Percentiles rank a stretch among this genome's conserved stretches.
Evolutionary conservation across 768 basidiomycete genomes (phyloP).

Genomic region (Lepiota venenata): DNA sequence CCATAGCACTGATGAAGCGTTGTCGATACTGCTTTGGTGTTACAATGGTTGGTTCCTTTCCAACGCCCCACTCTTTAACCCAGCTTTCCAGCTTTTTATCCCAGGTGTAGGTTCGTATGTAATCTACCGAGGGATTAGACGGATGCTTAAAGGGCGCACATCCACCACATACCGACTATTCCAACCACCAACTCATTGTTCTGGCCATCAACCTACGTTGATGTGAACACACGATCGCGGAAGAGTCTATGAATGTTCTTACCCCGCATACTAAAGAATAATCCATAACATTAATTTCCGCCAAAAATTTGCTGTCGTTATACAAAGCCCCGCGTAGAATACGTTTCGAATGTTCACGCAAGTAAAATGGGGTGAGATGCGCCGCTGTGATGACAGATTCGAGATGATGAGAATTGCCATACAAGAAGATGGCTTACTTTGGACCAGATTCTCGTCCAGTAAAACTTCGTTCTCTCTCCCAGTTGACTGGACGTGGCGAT

Average conservation of each 20-base stretch:
- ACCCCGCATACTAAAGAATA: slow-evolving; percentile 92
- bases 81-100: slow-evolving; percentile 98
- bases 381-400: slow-evolving; percentile 48
- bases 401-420: neutral
- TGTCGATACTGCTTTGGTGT: slow-evolving; percentile 94
- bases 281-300: slow-evolving; percentile 95
- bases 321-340: slow-evolving; percentile 87
- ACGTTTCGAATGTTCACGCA: slow-evolving; percentile 95
- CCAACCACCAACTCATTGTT: slow-evolving; percentile 93
- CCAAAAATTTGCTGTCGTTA: slow-evolving; percentile 95
- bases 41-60: slow-evolving; percentile 92
- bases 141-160: neutral
- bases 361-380: slow-evolving; percentile 85
- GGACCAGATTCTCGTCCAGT: slow-evolving; percentile 93
- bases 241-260: neutral
- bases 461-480: slow-evolving; percentile 91
- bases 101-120: slow-evolving; percentile 95
- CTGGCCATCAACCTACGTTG: slow-evolving; percentile 69
- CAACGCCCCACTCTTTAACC: slow-evolving; percentile 90
- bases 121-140: slow-evolving; percentile 50
- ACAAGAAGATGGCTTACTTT: slow-evolving; percentile 50
- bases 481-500: slow-evolving; percentile 89
- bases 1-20: slow-evolving; percentile 84
- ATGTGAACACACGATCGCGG: neutral
- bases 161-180: slow-evolving; percentile 76